phyloP scores from a whole-genome alignment of 202 grass and related monocot species.

The Elaeis oleifera region DNA sequence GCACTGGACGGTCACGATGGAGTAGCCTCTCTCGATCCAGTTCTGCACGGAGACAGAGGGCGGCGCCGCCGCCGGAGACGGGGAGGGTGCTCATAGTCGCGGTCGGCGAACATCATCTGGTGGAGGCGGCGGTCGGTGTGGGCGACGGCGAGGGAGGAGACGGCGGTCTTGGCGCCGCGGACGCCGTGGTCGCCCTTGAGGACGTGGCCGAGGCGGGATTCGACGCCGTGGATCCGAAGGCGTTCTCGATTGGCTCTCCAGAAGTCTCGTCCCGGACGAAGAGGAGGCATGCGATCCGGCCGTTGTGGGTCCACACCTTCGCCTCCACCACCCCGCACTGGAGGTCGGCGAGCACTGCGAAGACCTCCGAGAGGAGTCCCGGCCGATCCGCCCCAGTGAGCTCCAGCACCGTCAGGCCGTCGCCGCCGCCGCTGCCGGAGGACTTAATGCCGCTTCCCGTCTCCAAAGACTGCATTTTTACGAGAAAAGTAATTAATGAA shows the following conservation, averaged over 20 bases:
- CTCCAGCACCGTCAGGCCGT: conserved; percentile 61
- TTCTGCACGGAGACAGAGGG: conserved; percentile 49
- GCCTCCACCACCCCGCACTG: conserved; percentile 61
- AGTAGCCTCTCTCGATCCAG: conserved; percentile 82
- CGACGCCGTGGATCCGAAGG: conserved; percentile 28
- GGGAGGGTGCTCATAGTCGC: conserved; percentile 16
- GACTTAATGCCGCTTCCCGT: conserved; percentile 27
- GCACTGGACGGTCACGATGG: conserved; percentile 78
- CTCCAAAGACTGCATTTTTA: conserved; percentile 48
- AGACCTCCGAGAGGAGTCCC: conserved; percentile 80
- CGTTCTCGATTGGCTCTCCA: conserved; percentile 22
- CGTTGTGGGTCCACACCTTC: conserved; percentile 66
- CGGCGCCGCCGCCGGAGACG: neutral
- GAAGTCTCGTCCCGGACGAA: conserved; percentile 40
- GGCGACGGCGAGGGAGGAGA: conserved; percentile 16
- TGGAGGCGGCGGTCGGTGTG: conserved; percentile 69
- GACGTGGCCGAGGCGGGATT: conserved; percentile 61
- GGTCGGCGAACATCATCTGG: conserved; percentile 73
- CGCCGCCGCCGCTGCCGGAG: conserved; percentile 20
- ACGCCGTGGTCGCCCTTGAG: conserved; percentile 33
- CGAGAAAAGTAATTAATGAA: no score
- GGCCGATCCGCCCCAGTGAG: conserved; percentile 65
- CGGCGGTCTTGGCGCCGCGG: conserved; percentile 17
- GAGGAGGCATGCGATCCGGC: conserved; percentile 52
- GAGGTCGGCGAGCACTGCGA: conserved; percentile 78